Evolutionary conservation across 2,329 filamentous ascomycete species (phyloP).

Genomic region (Pseudogymnoascus verrucosus): DNA sequence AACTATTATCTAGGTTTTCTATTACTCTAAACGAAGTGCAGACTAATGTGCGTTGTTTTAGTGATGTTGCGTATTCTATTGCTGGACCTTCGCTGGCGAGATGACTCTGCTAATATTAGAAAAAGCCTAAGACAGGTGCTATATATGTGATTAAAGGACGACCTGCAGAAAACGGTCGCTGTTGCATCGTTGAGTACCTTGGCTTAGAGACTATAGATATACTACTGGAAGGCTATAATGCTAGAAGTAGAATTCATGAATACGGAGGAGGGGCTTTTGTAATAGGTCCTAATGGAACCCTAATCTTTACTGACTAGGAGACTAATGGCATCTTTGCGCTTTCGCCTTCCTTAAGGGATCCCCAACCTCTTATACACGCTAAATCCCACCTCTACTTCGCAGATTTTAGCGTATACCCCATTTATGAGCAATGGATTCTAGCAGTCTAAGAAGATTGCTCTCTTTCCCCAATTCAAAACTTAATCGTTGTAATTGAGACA

Average conservation of each 20-base stretch:
- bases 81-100: background rate
- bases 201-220: conserved; percentile 31
- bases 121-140: conserved; percentile 21
- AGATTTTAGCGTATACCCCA: conserved; percentile 37
- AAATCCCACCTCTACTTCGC: conserved; percentile 33
- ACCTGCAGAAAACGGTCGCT: conserved; percentile 32
- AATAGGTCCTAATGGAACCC: conserved; percentile 30
- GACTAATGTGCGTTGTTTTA: conserved; percentile 20
- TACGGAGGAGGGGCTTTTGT: conserved; percentile 43
- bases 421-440: conserved; percentile 34
- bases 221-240: conserved; percentile 37
- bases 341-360: conserved; percentile 28
- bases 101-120: background rate
- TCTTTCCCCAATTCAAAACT: conserved; percentile 23
- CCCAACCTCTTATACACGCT: conserved; percentile 14
- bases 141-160: conserved; percentile 31
- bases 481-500: conserved; percentile 25
- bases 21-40: conserved; percentile 28
- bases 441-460: conserved; percentile 43
- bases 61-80: conserved; percentile 15
- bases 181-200: conserved; percentile 37
- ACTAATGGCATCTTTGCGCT: conserved; percentile 38
- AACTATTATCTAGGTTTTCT: conserved; percentile 27
- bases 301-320: conserved; percentile 39
- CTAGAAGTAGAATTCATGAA: conserved; percentile 41